phyloP scores from a whole-genome alignment of 768 basidiomycete genomes.

The Trametes cinnabarina region DNA sequence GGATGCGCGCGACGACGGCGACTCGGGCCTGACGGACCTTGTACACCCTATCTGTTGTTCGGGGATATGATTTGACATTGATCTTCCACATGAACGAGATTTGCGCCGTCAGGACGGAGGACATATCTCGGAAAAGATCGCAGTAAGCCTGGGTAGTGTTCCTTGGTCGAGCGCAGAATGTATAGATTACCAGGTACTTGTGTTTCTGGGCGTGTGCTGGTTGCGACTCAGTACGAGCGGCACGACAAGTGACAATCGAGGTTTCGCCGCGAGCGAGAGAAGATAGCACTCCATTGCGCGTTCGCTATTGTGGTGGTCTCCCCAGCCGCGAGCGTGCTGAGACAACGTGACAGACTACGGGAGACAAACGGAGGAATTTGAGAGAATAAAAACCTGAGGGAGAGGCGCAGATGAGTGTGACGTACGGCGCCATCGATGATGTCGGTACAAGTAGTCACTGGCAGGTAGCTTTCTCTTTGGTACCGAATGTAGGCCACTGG shows the following conservation, averaged over 20 bases:
- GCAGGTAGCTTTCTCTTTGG: background rate
- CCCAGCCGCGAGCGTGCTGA: conserved; percentile 4
- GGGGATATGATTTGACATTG: background rate
- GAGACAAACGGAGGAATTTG: background rate
- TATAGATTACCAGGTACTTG: background rate
- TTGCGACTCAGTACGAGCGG: background rate
- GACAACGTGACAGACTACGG: background rate
- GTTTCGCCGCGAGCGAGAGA: conserved; percentile 17
- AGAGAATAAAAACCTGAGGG: background rate
- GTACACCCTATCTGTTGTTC: background rate
- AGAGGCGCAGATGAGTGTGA: background rate
- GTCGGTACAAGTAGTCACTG: background rate
- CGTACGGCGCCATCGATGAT: background rate
- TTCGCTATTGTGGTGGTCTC: background rate
- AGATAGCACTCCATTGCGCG: background rate
- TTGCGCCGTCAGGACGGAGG: background rate
- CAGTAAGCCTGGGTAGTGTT: background rate
- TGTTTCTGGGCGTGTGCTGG: background rate
- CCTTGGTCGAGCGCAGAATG: background rate
- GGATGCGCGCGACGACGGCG: background rate
- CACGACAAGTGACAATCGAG: conserved; percentile 1
- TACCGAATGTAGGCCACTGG: conserved; percentile 8
- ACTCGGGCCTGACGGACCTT: conserved; percentile 5
- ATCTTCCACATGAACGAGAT: conserved; percentile 2
- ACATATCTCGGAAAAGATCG: conserved; percentile 9